Percentiles rank a stretch among this genome's conserved stretches.
Evolutionary conservation across 768 basidiomycete genomes (phyloP).

Genomic region (Cytidiella melzeri): DNA sequence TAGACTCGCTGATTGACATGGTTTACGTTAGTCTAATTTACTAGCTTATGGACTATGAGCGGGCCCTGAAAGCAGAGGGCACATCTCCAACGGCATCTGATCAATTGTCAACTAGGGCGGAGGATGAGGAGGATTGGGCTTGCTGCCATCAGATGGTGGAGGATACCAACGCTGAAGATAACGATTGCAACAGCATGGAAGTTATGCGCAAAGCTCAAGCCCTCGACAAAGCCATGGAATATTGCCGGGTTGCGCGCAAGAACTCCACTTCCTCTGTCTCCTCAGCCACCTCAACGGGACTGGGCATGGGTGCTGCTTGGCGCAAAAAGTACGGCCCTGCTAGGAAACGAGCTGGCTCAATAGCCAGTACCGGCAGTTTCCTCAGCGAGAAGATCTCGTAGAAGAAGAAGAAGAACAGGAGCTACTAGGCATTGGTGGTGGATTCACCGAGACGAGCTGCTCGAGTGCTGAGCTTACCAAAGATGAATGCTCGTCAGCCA

Average conservation of each 20-base stretch:
- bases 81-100: constrained; percentile 49
- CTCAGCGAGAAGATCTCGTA: constrained; percentile 74
- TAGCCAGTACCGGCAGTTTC: constrained; percentile 67
- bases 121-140: constrained; percentile 80
- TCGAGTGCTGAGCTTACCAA: constrained; percentile 30
- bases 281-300: constrained; percentile 35
- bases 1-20: constrained; percentile 2
- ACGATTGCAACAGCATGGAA: constrained; percentile 48
- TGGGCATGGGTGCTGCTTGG: constrained; percentile 67
- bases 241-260: constrained; percentile 71
- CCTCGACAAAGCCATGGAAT: constrained; percentile 84
- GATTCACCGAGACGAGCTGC: constrained; percentile 39
- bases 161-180: constrained; percentile 42
- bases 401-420: constrained; percentile 79
- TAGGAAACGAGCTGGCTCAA: constrained; percentile 68
- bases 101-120: constrained; percentile 45
- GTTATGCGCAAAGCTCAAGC: constrained; percentile 75
- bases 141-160: constrained; percentile 59
- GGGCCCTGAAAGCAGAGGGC: constrained; percentile 49
- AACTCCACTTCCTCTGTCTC: constrained; percentile 59
- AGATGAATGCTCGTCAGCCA: constrained; percentile 23
- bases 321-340: constrained; percentile 49
- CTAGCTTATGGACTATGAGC: constrained; percentile 89
- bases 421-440: constrained; percentile 61
- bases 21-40: constrained; percentile 66